Conservation (phyloP, 495 filamentous ascomycete species). For the Schizothecium vesticola region DNA sequence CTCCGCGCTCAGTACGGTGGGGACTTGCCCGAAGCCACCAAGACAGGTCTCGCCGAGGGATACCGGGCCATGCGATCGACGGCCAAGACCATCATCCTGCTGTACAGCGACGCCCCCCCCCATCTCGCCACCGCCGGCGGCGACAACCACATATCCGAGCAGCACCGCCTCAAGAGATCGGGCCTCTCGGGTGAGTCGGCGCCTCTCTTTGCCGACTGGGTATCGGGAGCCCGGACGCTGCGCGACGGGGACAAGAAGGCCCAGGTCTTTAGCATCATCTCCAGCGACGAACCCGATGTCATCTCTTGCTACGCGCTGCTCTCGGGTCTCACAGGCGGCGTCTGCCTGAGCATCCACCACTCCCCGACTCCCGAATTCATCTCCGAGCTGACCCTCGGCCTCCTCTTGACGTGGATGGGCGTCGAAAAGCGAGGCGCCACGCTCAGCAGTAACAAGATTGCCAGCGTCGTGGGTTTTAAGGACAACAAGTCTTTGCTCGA, state of each 20-base stretch:
- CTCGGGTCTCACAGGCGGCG: conserved; percentile 34
- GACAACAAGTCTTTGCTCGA: conserved; percentile 11
- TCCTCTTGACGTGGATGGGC: conserved; percentile 46
- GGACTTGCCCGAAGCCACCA: conserved; percentile 41
- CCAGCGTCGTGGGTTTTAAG: conserved; percentile 10
- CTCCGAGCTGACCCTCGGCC: conserved; percentile 36
- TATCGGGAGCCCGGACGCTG: conserved; percentile 27
- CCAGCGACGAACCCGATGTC: background rate
- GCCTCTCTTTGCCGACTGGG: conserved; percentile 37
- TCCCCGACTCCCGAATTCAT: conserved; percentile 24
- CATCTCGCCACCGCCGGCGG: conserved; percentile 25
- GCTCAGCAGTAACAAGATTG: conserved; percentile 11
- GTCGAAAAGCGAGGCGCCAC: conserved; percentile 30
- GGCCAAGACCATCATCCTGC: conserved; percentile 40
- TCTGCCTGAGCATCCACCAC: conserved; percentile 26
- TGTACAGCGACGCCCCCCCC: conserved; percentile 47
- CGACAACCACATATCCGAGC: conserved; percentile 18
- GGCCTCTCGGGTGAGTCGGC: conserved; percentile 28
- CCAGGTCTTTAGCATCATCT: conserved; percentile 36
- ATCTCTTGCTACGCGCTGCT: conserved; percentile 34
- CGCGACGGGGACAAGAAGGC: conserved; percentile 29
- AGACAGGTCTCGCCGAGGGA: conserved; percentile 41
- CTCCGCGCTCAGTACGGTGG: conserved; percentile 18
- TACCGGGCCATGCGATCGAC: conserved; percentile 40
- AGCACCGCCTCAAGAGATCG: conserved; percentile 15